Evolutionary conservation across 768 basidiomycete genomes (phyloP), one percentile per base, ranked within the genome.

Genomic region (Russula lepida): DNA sequence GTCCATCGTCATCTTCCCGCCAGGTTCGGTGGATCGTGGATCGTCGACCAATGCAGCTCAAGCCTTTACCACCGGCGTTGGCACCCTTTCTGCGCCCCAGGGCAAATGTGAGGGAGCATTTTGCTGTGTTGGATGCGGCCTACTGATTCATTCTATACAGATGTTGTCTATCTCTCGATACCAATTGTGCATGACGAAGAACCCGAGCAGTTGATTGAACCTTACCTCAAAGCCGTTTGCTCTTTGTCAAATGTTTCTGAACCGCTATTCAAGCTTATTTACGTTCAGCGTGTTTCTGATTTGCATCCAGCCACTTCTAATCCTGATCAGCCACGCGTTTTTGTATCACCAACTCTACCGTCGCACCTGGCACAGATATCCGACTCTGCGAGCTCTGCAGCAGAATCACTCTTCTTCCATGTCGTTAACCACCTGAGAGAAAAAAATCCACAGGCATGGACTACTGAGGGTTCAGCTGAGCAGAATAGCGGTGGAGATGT

Each of bases 1-100:
- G 17, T 81, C 78, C 2, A 70, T 92, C 15, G 69, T 93, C 6
- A 78, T 92, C 5, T 91, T 92, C 64, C 88, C 92, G 0, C 92
- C 92, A 1, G 75, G 74, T 1, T 80, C 83, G 0, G 68, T 89
- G 8, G 56, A 70, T 1, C 70, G 63, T 43, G 81, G 77, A 28
- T 84, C 84, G 23, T 74, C 77, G 2, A 71, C 71, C 5, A 74
- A 74, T 1, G 74, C 76, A 11, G 78, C 84, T 4, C 85, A 84
- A 50, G 83, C 79, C 1, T 71, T 94, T 35, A 74, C 88, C 23
- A 81, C 84, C 1, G 92, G 92, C 2, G 82, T 86, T 68, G 85
- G 82, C 9, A 85, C 85, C 15, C 75, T 91, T 75, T 84, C 87
- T 5, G 79, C 88, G 23, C 92, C 92, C 0, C 74, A 77, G 52